Evolutionary conservation across 2,329 filamentous ascomycete genomes (phyloP), one percentile per base, ranked within the genome.

Genomic region (Sarocladium oryzae): DNA sequence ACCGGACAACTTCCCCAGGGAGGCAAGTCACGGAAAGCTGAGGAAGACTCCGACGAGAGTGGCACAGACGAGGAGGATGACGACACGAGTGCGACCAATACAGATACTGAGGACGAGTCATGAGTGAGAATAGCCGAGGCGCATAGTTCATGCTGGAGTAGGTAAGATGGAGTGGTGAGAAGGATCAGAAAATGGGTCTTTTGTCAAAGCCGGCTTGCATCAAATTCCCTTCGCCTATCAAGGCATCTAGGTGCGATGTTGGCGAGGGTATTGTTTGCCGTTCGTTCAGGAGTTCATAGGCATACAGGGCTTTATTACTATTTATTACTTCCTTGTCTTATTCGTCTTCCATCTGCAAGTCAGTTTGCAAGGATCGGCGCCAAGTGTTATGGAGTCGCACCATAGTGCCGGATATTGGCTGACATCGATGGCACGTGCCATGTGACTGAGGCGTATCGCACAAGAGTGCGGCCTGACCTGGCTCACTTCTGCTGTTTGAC

Each of bases 41-140:
- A 36, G 43, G 79, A 80, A 2, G 82, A 86, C 43, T 84, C 81
- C 51, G 85, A 88, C 50, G 89, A 91, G 20, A 95, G 89, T 56
- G 86, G 88, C 56, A 89, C 85, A 10, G 71, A 72, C 15, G 89
- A 95, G 54, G 85, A 85, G 61, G 80, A 75, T 11, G 76, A 78
- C 26, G 80, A 84, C 64, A 84, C 82, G 32, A 85, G 82, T 61
- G 83, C 78, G 56, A 87, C 84, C 13, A 83, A 87, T 62, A 84
- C 81, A 11, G 81, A 84, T 58, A 86, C 83, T 2, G 83, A 86
- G 62, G 76, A 80, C 26, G 78, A 82, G 65, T 74, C 76, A 62
- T 78, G 65, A 57, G 53, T 10, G 20, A 8, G 28, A 20, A 7
- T 32, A 33, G n/a, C 20, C n/a, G 40, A 32, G 28, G 4, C n/a